Evolutionary conservation across 352 stramenopile genomes (phyloP).

Genomic region (Phytopythium litorale): DNA sequence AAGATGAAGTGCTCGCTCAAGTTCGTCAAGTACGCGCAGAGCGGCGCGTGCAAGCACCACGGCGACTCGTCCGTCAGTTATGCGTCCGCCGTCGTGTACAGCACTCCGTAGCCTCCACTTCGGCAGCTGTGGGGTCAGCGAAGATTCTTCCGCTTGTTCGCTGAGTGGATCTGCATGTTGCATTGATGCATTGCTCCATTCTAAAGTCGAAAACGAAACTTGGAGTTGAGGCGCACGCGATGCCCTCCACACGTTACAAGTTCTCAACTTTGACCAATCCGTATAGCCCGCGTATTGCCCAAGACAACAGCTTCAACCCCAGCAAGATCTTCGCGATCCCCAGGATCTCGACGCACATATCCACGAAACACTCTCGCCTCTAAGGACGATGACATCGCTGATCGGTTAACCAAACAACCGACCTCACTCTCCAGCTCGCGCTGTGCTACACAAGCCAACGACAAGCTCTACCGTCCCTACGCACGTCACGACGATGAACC

Average conservation of each 20-base stretch:
- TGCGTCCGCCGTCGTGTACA: constrained; percentile 89
- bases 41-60: constrained; percentile 76
- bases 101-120: constrained; percentile 26
- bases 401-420: not conserved
- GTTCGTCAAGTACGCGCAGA: constrained; percentile 95
- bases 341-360: not conserved
- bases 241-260: not conserved
- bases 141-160: not conserved
- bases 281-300: too few species aligned
- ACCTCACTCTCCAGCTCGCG: not conserved
- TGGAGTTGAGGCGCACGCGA: not conserved
- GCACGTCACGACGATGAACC: not conserved
- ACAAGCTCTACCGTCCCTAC: not conserved
- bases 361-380: not conserved
- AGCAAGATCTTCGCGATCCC: not conserved
- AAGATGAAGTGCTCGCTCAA: constrained; percentile 73
- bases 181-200: not conserved
- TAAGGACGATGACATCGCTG: not conserved
- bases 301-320: not conserved
- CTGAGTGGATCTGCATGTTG: not conserved
- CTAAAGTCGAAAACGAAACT: not conserved
- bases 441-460: not conserved
- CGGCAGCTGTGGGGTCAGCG: not conserved
- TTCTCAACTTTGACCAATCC: not conserved
- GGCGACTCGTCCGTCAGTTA: constrained; percentile 94